Evolutionary conservation across 2,329 filamentous ascomycete genomes (phyloP).

Genomic region (Ophiocordyceps camponoti-saundersi): DNA sequence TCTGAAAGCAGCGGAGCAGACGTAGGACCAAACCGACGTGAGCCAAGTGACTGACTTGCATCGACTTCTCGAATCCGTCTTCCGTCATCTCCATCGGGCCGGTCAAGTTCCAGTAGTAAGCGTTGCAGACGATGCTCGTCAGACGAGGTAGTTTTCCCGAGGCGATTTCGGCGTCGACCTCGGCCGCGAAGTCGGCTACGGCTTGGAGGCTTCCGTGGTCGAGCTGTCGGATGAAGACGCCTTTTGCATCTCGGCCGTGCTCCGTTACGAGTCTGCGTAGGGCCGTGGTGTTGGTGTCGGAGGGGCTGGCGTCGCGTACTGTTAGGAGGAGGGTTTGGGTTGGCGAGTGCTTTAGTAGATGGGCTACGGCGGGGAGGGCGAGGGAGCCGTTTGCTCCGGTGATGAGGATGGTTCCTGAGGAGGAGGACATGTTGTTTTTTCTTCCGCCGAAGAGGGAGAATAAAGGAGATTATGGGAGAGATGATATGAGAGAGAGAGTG

Average conservation of each 20-base stretch:
- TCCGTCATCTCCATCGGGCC: neutral
- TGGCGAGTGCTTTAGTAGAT: conserved; percentile 1
- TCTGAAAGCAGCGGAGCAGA: neutral
- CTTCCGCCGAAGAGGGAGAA: too few species aligned
- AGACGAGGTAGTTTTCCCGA: conserved; percentile 1
- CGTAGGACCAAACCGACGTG: neutral
- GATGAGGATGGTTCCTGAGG: conserved; percentile 1
- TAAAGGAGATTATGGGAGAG: too few species aligned
- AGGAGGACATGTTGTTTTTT: neutral
- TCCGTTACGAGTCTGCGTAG: neutral
- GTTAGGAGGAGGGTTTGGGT: conserved; percentile 1
- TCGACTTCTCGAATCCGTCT: neutral
- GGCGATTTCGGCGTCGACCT: neutral
- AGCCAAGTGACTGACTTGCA: neutral
- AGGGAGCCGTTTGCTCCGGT: conserved; percentile 3
- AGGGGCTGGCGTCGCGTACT: neutral
- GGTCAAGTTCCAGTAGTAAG: conserved; percentile 3
- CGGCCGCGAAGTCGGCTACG: conserved; percentile 1
- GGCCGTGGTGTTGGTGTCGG: neutral
- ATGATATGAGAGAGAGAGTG: too few species aligned
- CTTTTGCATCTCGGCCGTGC: neutral
- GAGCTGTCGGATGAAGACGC: conserved; percentile 1
- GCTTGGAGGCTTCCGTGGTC: conserved; percentile 1
- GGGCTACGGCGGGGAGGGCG: conserved; percentile 1
- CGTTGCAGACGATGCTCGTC: conserved; percentile 2